These are phyloP conservation scores for Nepenthes alata DNA, from an alignment of 179 eudicot genomes.

Conservation along the genomic window DNA sequence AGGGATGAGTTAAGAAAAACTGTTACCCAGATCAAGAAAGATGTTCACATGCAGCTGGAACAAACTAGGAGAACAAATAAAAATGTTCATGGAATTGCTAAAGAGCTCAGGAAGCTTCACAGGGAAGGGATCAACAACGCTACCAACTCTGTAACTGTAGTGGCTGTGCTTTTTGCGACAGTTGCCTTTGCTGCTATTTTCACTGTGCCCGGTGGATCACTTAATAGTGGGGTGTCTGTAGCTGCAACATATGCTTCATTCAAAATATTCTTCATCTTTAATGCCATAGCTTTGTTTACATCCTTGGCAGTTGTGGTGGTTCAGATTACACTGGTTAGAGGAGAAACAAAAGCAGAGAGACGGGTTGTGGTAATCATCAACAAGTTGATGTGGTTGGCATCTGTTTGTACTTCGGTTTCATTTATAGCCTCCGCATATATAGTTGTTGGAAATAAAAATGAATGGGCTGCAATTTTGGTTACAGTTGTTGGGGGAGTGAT, in stretches of 20 bases:
- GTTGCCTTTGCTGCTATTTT: slow-evolving; percentile 92
- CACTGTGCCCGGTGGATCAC: slow-evolving; percentile 75
- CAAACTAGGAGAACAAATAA: slow-evolving; percentile 57
- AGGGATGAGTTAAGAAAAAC: slow-evolving; percentile 57
- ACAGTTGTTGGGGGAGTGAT: slow-evolving; percentile 54
- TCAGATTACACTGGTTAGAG: slow-evolving; percentile 70
- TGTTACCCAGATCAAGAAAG: slow-evolving; percentile 63
- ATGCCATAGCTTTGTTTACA: slow-evolving; percentile 64
- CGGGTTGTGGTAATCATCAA: slow-evolving; percentile 62
- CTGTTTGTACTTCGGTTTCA: slow-evolving; percentile 60
- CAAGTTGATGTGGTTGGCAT: slow-evolving; percentile 88
- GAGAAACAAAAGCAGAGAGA: slow-evolving; percentile 66
- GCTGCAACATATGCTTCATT: slow-evolving; percentile 38
- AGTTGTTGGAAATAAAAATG: slow-evolving; percentile 43
- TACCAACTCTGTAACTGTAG: slow-evolving; percentile 77
- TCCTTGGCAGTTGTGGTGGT: slow-evolving; percentile 90
- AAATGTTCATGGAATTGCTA: slow-evolving; percentile 57
- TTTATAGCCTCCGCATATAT: slow-evolving; percentile 66
- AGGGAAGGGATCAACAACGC: slow-evolving; percentile 79
- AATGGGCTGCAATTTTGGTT: slow-evolving; percentile 52
- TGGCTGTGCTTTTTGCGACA: slow-evolving; percentile 76
- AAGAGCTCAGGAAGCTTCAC: slow-evolving; percentile 73
- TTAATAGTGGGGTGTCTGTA: slow-evolving; percentile 44
- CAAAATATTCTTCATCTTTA: slow-evolving; percentile 58
- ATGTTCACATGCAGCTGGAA: slow-evolving; percentile 64